Conservation (phyloP, 2,329 filamentous ascomycete species). For the Tolypocladium tropicale region DNA sequence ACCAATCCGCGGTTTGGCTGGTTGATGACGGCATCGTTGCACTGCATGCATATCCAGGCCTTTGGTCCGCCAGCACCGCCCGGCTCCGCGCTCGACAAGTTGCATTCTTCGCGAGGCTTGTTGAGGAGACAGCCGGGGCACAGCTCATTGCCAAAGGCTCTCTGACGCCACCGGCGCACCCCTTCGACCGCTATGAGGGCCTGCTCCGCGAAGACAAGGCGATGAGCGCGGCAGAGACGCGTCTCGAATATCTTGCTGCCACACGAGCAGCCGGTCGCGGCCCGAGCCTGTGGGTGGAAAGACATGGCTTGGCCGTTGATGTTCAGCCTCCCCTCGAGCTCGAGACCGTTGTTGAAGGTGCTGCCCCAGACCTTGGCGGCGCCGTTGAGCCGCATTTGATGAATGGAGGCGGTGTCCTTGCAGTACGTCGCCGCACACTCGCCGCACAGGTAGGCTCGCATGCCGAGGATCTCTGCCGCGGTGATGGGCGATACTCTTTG, state of each 20-base stretch:
- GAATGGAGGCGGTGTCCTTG: not conserved
- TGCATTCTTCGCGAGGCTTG: constrained; percentile 1
- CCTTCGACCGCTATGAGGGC: constrained; percentile 10
- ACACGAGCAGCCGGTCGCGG: constrained; percentile 27
- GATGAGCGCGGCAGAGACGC: constrained; percentile 24
- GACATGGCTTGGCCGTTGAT: not conserved
- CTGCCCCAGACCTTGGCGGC: constrained; percentile 17
- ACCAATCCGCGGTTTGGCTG: not conserved
- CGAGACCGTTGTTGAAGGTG: not conserved
- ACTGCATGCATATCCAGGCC: constrained; percentile 23
- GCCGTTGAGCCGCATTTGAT: constrained; percentile 1
- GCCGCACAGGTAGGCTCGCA: constrained; percentile 26
- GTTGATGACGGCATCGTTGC: constrained; percentile 11
- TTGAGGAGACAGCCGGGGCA: constrained; percentile 21
- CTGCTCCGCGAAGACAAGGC: constrained; percentile 15
- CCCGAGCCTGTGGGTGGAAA: not conserved
- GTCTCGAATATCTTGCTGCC: constrained; percentile 20
- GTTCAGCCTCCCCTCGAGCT: not conserved
- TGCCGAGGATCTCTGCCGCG: constrained; percentile 13
- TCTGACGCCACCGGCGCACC: constrained; percentile 17
- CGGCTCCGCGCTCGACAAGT: not conserved
- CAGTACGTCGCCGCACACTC: constrained; percentile 13
- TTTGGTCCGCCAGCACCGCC: not conserved
- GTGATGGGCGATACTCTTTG: constrained; percentile 5
- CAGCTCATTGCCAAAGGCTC: constrained; percentile 9